Base-by-base conservation (phyloP, 2,329 filamentous ascomycete genomes). In the Sclerotinia subarctica region DNA sequence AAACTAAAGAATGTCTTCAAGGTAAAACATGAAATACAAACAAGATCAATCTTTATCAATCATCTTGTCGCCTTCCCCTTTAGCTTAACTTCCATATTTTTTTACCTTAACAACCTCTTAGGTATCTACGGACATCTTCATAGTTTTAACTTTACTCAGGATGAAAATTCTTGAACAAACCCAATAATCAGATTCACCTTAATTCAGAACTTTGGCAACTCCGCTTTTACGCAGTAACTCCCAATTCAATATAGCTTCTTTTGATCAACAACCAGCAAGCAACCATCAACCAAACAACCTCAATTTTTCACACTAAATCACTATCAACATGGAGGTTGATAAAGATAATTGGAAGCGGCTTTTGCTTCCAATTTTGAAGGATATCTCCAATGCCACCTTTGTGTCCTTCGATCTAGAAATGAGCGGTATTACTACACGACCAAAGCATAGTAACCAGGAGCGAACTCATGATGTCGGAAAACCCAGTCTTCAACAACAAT, bases 361-460 rank as follows among this genome's bases (percentile, higher is more conserved):
- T 38, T 78, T 89, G 8, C 80, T 88, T 3, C 81, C 81, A 51
- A 83, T 90, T 47, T 77, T 90, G 26, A 80, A 83, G 69, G 80
- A 85, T 68, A 83, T 91, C 67, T 82, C 85, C 35, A 80, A 84
- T 67, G 84, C 86, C 46, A 81, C 83, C 69, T 90, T 90, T 72
- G 84, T 91, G 17, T 81, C 87, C 3, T 81, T 91, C 68, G 88
- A 91, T 74, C 80, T 90, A 17, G 88, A 91, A 76, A 83, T 90
- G 57, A 90, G 88, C 19, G 88, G 88, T 2, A 87, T 91, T 3
- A 77, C 77, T 17, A 81, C 81, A 32, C 78, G 79, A 56, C 73
- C 74, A 19, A 75, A 74, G 67, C 72, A 74, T 67, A 70, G 69
- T 21, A 42, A 70, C 2, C 73, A 73, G 65, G 75, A 72, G 60